Conservation (phyloP, 306 rosid genomes). For the Urtica urens region DNA sequence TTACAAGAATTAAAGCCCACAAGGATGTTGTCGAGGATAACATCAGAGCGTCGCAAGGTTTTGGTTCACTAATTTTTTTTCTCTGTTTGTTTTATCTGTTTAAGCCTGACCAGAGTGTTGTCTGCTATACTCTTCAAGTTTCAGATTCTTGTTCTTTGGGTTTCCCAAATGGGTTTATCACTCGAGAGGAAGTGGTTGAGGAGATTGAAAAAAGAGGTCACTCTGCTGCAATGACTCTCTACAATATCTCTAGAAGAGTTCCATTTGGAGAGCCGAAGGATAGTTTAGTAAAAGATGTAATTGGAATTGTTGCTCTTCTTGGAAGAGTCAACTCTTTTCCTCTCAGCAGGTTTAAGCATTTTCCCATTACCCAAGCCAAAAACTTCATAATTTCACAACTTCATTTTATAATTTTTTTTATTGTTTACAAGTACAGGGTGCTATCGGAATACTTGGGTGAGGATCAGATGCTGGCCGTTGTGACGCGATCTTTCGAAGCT, state of each 20-base stretch:
- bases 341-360: conserved; percentile 46
- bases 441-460: conserved; percentile 59
- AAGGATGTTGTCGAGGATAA: conserved; percentile 23
- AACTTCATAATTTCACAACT: background rate
- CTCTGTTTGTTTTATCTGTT: too few relatives aligned
- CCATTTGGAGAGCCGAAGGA: conserved; percentile 3
- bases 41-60: conserved; percentile 31
- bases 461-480: conserved; percentile 47
- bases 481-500: conserved; percentile 32
- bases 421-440: conserved; percentile 24
- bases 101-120: too few relatives aligned
- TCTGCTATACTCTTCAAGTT: background rate
- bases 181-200: conserved; percentile 26
- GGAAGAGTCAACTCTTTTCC: conserved; percentile 34
- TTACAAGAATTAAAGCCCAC: background rate
- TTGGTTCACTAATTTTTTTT: conserved; percentile 2
- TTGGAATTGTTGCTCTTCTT: conserved; percentile 50
- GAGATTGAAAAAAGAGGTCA: conserved; percentile 23
- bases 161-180: background rate
- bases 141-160: conserved; percentile 21
- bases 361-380: background rate
- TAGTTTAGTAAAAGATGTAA: conserved; percentile 25
- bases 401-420: background rate
- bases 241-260: conserved; percentile 13
- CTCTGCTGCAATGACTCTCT: conserved; percentile 31